These are phyloP conservation scores for Diddensiella caesifluorescens DNA, from an alignment of 805 yeast species.

Conservation along the genomic window DNA sequence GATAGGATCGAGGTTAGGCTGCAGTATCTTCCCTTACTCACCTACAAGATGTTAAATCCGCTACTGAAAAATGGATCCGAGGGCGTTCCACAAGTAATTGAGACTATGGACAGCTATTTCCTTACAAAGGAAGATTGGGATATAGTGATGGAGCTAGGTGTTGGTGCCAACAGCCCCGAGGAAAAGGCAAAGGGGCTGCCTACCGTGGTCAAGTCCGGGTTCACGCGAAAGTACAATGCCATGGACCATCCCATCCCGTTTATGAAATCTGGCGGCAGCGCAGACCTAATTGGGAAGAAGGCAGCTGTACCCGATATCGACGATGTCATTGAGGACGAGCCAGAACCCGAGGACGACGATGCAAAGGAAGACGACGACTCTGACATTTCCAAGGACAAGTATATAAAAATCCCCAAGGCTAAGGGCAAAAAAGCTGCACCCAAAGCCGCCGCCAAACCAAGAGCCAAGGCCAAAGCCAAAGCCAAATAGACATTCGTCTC, in stretches of 20 bases:
- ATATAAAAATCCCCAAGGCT: constrained; percentile 49
- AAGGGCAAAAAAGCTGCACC: constrained; percentile 27
- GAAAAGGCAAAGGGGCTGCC: constrained; percentile 57
- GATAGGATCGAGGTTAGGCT: constrained; percentile 69
- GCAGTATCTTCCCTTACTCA: constrained; percentile 65
- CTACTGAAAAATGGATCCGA: constrained; percentile 49
- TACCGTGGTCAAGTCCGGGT: constrained; percentile 73
- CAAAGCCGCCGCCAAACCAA: constrained; percentile 5
- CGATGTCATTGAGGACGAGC: constrained; percentile 49
- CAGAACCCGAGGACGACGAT: constrained; percentile 33
- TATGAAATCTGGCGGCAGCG: constrained; percentile 45
- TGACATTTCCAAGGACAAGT: constrained; percentile 56
- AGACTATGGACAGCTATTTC: constrained; percentile 77
- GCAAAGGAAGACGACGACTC: constrained; percentile 39
- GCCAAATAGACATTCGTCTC: constrained; percentile 10
- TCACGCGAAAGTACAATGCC: constrained; percentile 79
- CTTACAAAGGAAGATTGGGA: constrained; percentile 93
- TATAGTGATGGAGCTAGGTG: constrained; percentile 71
- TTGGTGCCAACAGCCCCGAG: constrained; percentile 48
- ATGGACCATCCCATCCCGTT: constrained; percentile 79
- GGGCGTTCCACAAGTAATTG: constrained; percentile 61
- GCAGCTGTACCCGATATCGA: constrained; percentile 55
- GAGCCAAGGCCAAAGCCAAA: constrained; percentile 18
- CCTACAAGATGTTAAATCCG: constrained; percentile 53
- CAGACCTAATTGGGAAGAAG: constrained; percentile 24